Conservation (phyloP, 768 basidiomycete genomes). For the Hericium alpestre region DNA sequence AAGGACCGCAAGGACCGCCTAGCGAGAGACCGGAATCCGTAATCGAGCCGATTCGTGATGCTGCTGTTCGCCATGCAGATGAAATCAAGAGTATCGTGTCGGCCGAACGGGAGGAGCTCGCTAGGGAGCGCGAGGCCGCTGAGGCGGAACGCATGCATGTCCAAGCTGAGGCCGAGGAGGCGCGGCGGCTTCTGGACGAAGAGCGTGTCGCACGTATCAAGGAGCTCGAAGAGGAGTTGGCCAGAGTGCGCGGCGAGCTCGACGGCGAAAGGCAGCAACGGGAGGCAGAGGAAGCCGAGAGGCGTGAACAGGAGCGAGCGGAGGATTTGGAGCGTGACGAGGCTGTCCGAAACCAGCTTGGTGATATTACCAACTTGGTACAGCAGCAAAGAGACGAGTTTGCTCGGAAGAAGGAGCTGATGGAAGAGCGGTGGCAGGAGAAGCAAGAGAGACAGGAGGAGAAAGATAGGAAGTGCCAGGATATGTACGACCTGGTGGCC, state of each 20-base stretch:
- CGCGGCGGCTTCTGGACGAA: slow-evolving; percentile 23
- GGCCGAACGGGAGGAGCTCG: slow-evolving; percentile 14
- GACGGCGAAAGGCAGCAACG: slow-evolving; percentile 53
- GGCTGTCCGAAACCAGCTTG: slow-evolving; percentile 46
- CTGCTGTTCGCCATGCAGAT: slow-evolving; percentile 42
- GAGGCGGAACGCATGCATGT: slow-evolving; percentile 12
- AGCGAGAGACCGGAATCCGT: slow-evolving; percentile 25
- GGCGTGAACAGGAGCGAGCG: slow-evolving; percentile 46
- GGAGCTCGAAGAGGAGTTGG: slow-evolving; percentile 55
- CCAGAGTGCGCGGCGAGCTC: slow-evolving; percentile 44
- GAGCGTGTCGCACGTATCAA: slow-evolving; percentile 46
- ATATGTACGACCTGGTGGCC: slow-evolving; percentile 51
- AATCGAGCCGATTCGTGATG: slow-evolving; percentile 35
- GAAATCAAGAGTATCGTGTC: slow-evolving; percentile 39
- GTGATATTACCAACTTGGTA: slow-evolving; percentile 63
- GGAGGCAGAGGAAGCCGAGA: slow-evolving; percentile 48
- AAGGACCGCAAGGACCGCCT: not conserved
- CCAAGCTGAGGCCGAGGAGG: slow-evolving; percentile 5
- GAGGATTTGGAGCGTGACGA: slow-evolving; percentile 55
- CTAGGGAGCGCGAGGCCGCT: slow-evolving; percentile 11
- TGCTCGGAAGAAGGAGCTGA: slow-evolving; percentile 46
- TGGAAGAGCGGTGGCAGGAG: slow-evolving; percentile 54
- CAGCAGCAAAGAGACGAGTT: slow-evolving; percentile 55
- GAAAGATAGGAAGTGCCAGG: slow-evolving; percentile 47
- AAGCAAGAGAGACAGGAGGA: slow-evolving; percentile 48